These are phyloP conservation scores for Malassezia obtusa DNA, from an alignment of 1,284 basidiomycete species.

Conservation along the genomic window DNA sequence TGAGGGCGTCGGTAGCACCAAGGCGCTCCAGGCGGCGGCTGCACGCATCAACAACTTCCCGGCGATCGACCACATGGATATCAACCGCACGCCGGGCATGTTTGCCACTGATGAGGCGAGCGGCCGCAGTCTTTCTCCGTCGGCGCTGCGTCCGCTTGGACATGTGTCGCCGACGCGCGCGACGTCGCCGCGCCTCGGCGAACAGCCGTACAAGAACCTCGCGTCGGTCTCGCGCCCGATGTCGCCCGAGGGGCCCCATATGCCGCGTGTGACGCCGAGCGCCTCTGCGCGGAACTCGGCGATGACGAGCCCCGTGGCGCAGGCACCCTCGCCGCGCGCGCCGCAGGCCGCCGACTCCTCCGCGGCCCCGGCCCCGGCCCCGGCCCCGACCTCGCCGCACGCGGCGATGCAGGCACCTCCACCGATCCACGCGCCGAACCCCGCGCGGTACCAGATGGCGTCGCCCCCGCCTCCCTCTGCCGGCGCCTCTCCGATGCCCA, in stretches of 20 bases:
- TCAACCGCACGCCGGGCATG: constrained; percentile 1
- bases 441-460: background rate
- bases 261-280: background rate
- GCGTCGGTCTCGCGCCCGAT: background rate
- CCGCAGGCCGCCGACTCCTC: background rate
- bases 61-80: background rate
- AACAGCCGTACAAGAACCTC: background rate
- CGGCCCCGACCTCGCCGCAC: background rate
- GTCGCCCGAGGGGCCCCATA: background rate
- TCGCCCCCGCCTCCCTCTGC: background rate
- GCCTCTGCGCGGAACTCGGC: background rate
- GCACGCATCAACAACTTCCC: constrained; percentile 5
- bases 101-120: constrained; percentile 3
- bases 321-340: background rate
- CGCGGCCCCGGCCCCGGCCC: background rate
- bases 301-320: background rate
- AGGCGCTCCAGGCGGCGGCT: constrained; percentile 15
- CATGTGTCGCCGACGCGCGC: background rate
- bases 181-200: background rate
- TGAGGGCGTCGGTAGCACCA: constrained; percentile 16
- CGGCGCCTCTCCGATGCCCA: background rate
- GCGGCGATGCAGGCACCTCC: background rate
- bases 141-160: background rate
- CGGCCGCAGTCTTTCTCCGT: constrained; percentile 1
- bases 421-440: background rate